Evolutionary conservation across 139 green algal genomes (phyloP).

Genomic region (Klebsormidium nitens): DNA sequence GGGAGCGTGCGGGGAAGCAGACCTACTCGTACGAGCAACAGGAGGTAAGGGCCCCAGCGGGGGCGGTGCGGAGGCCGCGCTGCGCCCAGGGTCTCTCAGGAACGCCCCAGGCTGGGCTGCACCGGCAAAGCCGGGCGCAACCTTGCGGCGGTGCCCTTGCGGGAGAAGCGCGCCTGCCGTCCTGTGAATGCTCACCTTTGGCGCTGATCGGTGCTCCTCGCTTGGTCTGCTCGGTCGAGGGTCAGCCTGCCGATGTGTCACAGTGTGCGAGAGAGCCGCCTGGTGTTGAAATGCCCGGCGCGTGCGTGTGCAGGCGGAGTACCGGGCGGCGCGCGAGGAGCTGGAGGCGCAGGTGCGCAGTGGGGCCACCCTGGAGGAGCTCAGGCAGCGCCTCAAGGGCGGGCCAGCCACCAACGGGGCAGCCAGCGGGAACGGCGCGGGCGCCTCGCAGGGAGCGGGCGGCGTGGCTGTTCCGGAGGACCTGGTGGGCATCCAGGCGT

Average conservation of each 20-base stretch:
- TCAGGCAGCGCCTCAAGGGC: conserved; percentile 24
- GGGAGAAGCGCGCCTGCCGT: not conserved
- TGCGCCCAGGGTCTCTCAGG: too few relatives aligned
- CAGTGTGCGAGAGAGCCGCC: too few relatives aligned
- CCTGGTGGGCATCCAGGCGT: conserved; percentile 89
- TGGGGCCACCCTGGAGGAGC: conserved; percentile 13
- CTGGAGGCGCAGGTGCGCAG: conserved; percentile 17
- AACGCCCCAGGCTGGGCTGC: too few relatives aligned
- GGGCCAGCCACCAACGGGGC: conserved; percentile 13
- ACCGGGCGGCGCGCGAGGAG: conserved; percentile 16
- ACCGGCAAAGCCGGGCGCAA: too few relatives aligned
- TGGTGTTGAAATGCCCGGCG: too few relatives aligned
- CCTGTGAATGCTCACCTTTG: not conserved
- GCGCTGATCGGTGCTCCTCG: not conserved
- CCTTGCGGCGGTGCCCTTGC: too few relatives aligned
- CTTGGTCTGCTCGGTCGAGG: not conserved
- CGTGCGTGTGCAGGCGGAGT: conserved; percentile 19
- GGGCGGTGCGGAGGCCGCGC: too few relatives aligned
- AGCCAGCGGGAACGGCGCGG: conserved; percentile 4
- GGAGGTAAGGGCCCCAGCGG: too few relatives aligned
- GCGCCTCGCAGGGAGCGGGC: not conserved
- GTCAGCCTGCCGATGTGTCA: not conserved
- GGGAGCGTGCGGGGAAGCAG: conserved; percentile 34
- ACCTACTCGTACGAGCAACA: conserved; percentile 33
- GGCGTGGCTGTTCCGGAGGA: conserved; percentile 65